Percentiles rank a stretch among this genome's conserved stretches.
Conservation (phyloP, 2,329 filamentous ascomycete species). For the Stylonectria norvegica region DNA sequence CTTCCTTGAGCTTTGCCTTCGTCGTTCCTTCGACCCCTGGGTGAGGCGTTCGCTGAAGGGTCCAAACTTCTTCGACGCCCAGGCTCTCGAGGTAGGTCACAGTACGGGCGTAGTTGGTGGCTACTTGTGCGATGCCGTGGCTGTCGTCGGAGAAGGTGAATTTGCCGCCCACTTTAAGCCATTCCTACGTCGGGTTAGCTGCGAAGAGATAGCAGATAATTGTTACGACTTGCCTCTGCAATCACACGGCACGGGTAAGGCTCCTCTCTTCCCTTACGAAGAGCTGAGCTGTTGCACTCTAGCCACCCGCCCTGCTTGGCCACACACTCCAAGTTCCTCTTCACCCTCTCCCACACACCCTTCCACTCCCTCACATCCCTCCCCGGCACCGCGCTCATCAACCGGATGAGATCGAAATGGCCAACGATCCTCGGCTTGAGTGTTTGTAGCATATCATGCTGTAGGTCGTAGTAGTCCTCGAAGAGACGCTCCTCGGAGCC, state of each 20-base stretch:
- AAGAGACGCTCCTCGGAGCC: constrained; percentile 67
- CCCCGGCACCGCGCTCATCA: constrained; percentile 69
- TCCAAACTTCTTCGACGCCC: constrained; percentile 62
- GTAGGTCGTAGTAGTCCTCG: constrained; percentile 82
- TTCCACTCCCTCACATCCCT: constrained; percentile 55
- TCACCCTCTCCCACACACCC: constrained; percentile 69
- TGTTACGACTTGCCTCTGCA: constrained; percentile 60
- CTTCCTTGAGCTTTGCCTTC: constrained; percentile 40
- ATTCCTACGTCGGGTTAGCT: constrained; percentile 50
- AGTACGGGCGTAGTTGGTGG: constrained; percentile 73
- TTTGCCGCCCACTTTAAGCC: constrained; percentile 67
- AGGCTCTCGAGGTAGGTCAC: constrained; percentile 67
- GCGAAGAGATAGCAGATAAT: not conserved
- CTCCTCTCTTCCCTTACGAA: constrained; percentile 87
- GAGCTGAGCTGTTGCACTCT: constrained; percentile 82
- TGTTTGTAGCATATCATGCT: constrained; percentile 72
- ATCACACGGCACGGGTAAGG: constrained; percentile 82
- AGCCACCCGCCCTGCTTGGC: constrained; percentile 74
- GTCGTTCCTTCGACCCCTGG: constrained; percentile 26
- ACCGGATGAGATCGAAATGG: constrained; percentile 87
- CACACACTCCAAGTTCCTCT: constrained; percentile 71
- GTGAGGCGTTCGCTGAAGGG: constrained; percentile 40
- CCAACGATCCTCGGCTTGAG: constrained; percentile 77
- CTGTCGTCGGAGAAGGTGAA: constrained; percentile 96
- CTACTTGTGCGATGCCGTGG: constrained; percentile 82